These are phyloP conservation scores for Cercospora zeina DNA, from an alignment of 2,329 filamentous ascomycete genomes.

Conservation along the genomic window DNA sequence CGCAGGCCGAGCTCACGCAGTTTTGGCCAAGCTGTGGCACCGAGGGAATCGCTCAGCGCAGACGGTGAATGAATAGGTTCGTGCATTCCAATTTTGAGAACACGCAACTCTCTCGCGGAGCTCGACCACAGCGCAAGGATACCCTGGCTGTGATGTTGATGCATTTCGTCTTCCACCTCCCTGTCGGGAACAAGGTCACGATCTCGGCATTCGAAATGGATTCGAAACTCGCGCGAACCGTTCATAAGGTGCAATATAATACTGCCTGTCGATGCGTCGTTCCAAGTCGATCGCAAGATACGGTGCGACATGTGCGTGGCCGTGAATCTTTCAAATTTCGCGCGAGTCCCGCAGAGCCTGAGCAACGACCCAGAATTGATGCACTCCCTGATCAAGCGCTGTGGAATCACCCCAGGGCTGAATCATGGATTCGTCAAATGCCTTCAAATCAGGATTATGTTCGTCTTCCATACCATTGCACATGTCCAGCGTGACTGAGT, in stretches of 20 bases:
- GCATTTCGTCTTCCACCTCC: not conserved
- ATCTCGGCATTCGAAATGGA: not conserved
- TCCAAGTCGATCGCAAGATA: not conserved
- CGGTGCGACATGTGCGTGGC: conserved; percentile 1
- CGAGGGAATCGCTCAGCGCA: conserved; percentile 1
- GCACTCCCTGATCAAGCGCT: conserved; percentile 7
- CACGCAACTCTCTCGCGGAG: conserved; percentile 1
- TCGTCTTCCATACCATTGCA: not conserved
- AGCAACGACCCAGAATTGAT: conserved; percentile 14
- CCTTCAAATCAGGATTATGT: too few relatives aligned
- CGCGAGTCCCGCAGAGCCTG: conserved; percentile 3
- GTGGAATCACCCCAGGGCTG: conserved; percentile 5
- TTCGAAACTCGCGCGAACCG: not conserved
- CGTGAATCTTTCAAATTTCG: not conserved
- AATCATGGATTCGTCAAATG: conserved; percentile 4
- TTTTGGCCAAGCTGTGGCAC: conserved; percentile 9
- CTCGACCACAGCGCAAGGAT: conserved; percentile 6
- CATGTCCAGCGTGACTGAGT: not conserved
- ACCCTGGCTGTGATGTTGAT: not conserved
- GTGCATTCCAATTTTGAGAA: conserved; percentile 12
- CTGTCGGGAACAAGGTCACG: not conserved
- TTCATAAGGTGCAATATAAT: conserved; percentile 5
- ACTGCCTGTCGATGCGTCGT: not conserved
- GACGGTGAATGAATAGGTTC: not conserved
- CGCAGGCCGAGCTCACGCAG: conserved; percentile 13